Evolutionary conservation across 1,284 basidiomycete species (phyloP), one percentile per base, ranked within the genome.

Genomic region (Ustilago crameri): DNA sequence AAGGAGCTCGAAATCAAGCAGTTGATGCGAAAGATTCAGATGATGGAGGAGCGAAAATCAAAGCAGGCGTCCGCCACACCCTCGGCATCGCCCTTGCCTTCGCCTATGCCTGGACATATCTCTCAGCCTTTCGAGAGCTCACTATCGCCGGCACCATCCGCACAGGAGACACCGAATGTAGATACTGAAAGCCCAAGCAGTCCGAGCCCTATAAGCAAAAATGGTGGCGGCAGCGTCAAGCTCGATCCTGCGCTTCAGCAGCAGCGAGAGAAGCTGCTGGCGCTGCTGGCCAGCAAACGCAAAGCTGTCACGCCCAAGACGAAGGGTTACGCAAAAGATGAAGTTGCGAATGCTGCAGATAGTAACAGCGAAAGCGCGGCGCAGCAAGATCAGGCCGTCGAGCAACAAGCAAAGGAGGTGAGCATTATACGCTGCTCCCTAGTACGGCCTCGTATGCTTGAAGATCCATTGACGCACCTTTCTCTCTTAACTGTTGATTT

Each of bases 1-100:
- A 72, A 72, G 49, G 69, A 72, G 42, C 60, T 67, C 15, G 69
- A 72, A 26, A 72, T 72, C 60, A 64, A 63, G 54, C 58, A 56
- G 34, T 35, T 71, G 37, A 71, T 54, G 58, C 61, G 44, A 37
- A 60, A 55, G 49, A 65, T 71, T 9, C 62, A 63, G 34, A 42
- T 56, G 51, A 65, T 65, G 58, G 68, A 71, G 37, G 46, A 64
- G 41, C 64, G 64, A 40, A 67, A 61, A 46, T 54, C 62, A 4
- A 52, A 43, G 47, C 64, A 67, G 27, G 40, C 18, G 40, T 47
- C 51, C 14, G 20, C 43, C 5, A 52, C 56, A 12, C 55, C 64
- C 9, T 30, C 42, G 9, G 53, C 44, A 5, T 51, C 53, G 14
- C 58, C 64, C n/a, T 30, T 40, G 9, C 52, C 44, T 4, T 51